Evolutionary conservation across 2,329 filamentous ascomycete species (phyloP), one percentile per base, ranked within the genome.

Genomic region (Dothideomycetes sp.): DNA sequence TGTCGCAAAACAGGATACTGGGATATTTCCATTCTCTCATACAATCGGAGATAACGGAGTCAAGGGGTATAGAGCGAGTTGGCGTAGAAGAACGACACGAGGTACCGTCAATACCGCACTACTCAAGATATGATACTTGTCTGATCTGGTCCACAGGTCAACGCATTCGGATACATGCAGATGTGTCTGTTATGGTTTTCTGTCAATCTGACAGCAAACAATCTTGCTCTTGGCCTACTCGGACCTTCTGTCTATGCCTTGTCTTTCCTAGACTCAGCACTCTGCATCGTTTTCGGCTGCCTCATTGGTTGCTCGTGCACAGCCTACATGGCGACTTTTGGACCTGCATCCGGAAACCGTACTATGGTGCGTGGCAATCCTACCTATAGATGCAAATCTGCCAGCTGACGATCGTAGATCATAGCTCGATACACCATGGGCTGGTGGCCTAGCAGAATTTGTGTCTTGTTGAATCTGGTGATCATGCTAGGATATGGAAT

Each of bases 401-500:
- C 22, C 22, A 27, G 27, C 32, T 45, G 18, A 43, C 44, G 46
- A 7, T 48, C 44, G 3, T 35, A 51, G 50, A 56, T 65, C 43
- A 62, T 69, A 44, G 65, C 67, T 14, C 59, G 69, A 19, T 73
- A 70, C 48, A 57, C 65, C 5, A 72, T 73, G 68, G 69, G 69
- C 19, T 73, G 68, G 65, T 72, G 68, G 66, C 69, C 69, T 3
- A 66, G 63, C 46, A 72, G 72, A 48, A 54, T 74, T n/a, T 63
- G 69, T 29, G 68, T 69, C 14, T 45, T 73, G 27, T 52, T 76
- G 42, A 75, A 75, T 47, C 54, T 76, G 14, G 62, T 75, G 12
- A 64, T 73, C 34, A 66, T 74, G 57, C 58, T 75, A 9, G 73
- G 73, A n/a, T 77, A 75, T 46, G 62, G 63, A 14, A 58, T 75